These are phyloP conservation scores for Neurospora sp. DNA, from an alignment of 495 filamentous ascomycete species.

Conservation along the genomic window DNA sequence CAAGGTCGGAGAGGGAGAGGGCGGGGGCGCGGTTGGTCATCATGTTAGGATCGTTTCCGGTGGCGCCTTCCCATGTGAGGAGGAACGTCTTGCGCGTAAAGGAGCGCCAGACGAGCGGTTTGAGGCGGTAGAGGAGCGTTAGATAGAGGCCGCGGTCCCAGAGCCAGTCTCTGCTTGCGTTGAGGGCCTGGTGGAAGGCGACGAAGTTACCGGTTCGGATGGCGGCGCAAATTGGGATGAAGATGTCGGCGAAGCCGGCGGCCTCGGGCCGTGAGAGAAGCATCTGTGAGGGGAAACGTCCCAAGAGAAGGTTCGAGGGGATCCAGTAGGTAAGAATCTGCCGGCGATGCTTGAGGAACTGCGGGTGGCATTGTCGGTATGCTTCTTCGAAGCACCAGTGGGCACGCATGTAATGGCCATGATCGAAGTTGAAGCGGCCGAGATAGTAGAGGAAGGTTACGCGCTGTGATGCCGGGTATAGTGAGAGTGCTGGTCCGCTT, in stretches of 20 bases:
- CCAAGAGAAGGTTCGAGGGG: slow-evolving; percentile 71
- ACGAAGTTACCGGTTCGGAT: slow-evolving; percentile 71
- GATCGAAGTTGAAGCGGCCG: slow-evolving; percentile 77
- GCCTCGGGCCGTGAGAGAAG: slow-evolving; percentile 67
- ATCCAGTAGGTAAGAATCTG: slow-evolving; percentile 80
- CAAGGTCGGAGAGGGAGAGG: slow-evolving; percentile 44
- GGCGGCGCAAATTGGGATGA: slow-evolving; percentile 62
- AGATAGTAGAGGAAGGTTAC: slow-evolving; percentile 94
- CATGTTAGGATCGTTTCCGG: slow-evolving; percentile 26
- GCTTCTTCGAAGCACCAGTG: slow-evolving; percentile 64
- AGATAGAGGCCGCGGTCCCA: slow-evolving; percentile 65
- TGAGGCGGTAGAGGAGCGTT: slow-evolving; percentile 59
- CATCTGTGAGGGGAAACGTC: slow-evolving; percentile 62
- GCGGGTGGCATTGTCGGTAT: slow-evolving; percentile 64
- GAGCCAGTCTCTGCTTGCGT: slow-evolving; percentile 54
- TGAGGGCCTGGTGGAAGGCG: slow-evolving; percentile 59
- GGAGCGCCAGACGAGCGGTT: slow-evolving; percentile 76
- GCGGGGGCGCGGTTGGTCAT: slow-evolving; percentile 38
- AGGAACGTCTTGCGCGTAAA: slow-evolving; percentile 67
- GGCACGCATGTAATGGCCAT: slow-evolving; percentile 68
- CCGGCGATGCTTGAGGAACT: slow-evolving; percentile 59
- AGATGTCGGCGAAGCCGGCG: slow-evolving; percentile 55
- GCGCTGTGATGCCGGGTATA: slow-evolving; percentile 79
- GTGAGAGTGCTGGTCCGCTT: slow-evolving; percentile 63
- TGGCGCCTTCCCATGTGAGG: slow-evolving; percentile 43